Percentiles rank a stretch among this genome's conserved stretches.
Conservation (phyloP, 352 stramenopile species). For the Phytophthora cryptogea region DNA sequence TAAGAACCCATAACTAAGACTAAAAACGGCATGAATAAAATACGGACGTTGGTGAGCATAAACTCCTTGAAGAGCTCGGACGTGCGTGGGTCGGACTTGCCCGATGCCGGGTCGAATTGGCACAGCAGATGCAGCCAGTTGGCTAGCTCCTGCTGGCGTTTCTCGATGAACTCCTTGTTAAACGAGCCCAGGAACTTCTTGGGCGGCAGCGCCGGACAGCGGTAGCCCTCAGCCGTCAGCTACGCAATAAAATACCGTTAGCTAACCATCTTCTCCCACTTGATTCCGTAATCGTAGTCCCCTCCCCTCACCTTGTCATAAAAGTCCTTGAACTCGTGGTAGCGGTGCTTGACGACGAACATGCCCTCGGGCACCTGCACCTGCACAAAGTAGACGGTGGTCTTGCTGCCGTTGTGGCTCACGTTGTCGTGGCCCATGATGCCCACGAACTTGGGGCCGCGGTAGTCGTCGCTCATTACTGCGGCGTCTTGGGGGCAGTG, state of each 20-base stretch:
- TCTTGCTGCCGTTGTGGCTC: constrained; percentile 88
- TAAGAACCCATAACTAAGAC: constrained; percentile 12
- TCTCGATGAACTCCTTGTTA: constrained; percentile 91
- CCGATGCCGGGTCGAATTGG: constrained; percentile 67
- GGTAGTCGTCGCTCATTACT: constrained; percentile 55
- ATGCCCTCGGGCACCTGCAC: constrained; percentile 77
- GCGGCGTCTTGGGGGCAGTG: not conserved
- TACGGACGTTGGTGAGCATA: constrained; percentile 72
- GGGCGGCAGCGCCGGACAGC: constrained; percentile 78
- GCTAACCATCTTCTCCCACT: not conserved
- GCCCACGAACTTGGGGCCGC: constrained; percentile 76
- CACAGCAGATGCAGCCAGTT: constrained; percentile 88
- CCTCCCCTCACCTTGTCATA: constrained; percentile 73
- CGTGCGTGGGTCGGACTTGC: constrained; percentile 61
- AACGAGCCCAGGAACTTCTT: constrained; percentile 91
- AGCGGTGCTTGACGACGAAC: constrained; percentile 83
- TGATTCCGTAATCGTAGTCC: too few species aligned
- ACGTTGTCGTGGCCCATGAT: constrained; percentile 89
- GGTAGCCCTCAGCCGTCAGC: constrained; percentile 74
- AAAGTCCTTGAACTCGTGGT: constrained; percentile 91
- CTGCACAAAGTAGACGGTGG: constrained; percentile 86
- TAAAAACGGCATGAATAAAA: constrained; percentile 1
- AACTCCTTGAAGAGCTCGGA: constrained; percentile 84
- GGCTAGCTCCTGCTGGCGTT: constrained; percentile 86
- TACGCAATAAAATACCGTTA: constrained; percentile 18